Conservation (phyloP, 306 rosid genomes). For the Phaseolus lunatus region DNA sequence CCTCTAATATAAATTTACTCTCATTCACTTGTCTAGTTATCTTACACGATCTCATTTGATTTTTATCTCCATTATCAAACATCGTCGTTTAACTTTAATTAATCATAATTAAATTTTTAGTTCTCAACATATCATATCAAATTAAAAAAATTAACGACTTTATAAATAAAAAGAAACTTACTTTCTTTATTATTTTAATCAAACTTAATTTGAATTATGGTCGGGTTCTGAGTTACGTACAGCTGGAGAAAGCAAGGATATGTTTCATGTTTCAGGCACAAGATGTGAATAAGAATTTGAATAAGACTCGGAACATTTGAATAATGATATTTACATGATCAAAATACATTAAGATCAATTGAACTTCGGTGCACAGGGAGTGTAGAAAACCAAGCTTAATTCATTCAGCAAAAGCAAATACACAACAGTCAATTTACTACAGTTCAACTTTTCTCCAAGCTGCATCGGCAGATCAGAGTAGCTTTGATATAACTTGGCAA, state of each 20-base stretch:
- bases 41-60: too few relatives aligned
- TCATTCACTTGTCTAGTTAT: too few relatives aligned
- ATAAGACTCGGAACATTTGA: conserved; percentile 41
- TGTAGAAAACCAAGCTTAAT: conserved; percentile 37
- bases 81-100: background rate
- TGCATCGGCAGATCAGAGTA: conserved; percentile 62
- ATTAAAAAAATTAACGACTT: background rate
- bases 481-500: conserved; percentile 92
- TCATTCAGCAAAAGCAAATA: conserved; percentile 46
- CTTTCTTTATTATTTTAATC: background rate
- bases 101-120: background rate
- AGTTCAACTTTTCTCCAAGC: conserved; percentile 44
- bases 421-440: conserved; percentile 17
- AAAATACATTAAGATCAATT: conserved; percentile 47
- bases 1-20: background rate
- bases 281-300: conserved; percentile 37
- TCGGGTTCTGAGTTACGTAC: background rate
- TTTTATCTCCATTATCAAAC: background rate
- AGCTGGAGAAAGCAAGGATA: background rate
- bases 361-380: conserved; percentile 36
- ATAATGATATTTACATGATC: conserved; percentile 54
- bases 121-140: background rate
- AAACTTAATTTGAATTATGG: background rate
- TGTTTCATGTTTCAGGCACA: conserved; percentile 33
- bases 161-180: background rate